A percentile compares a stretch with the other conserved stretches of the same genome.
Evolutionary conservation across 2,329 filamentous ascomycete genomes (phyloP).

Genomic region (Didymella exigua): DNA sequence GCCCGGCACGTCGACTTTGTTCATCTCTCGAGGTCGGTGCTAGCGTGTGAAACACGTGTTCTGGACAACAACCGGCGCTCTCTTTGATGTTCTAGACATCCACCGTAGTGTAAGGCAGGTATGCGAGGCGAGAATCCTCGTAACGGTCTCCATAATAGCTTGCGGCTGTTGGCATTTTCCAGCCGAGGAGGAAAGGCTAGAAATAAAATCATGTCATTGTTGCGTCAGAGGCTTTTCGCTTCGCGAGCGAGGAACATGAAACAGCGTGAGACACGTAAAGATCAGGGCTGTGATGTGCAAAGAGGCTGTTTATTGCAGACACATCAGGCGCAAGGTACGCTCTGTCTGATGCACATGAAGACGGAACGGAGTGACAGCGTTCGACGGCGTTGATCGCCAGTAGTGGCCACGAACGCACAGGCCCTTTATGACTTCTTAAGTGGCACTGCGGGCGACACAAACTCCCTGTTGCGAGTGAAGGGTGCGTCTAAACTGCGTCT

Average conservation of each 20-base stretch:
- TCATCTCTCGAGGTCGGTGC: too few relatives aligned
- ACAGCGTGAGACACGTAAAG: neutral
- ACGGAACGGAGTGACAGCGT: neutral
- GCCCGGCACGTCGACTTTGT: too few relatives aligned
- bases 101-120: neutral
- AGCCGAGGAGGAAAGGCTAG: neutral
- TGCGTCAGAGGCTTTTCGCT: slow-evolving; percentile 9
- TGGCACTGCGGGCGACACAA: slow-evolving; percentile 1
- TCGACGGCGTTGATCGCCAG: neutral
- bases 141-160: slow-evolving; percentile 4
- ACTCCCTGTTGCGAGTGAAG: neutral
- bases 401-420: slow-evolving; percentile 1
- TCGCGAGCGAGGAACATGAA: neutral
- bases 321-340: neutral
- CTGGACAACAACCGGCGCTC: neutral
- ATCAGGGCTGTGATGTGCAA: neutral
- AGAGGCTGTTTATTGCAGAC: neutral
- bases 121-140: slow-evolving; percentile 3
- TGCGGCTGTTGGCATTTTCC: neutral
- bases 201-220: slow-evolving; percentile 4
- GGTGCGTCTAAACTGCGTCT: neutral
- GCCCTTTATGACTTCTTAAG: slow-evolving; percentile 1
- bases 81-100: slow-evolving; percentile 1
- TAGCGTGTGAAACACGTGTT: neutral
- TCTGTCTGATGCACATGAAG: neutral